Percentiles rank a stretch among this genome's conserved stretches.
These are phyloP conservation scores for Ceratocystis ficicola DNA, from an alignment of 2,329 filamentous ascomycete species.

Conservation along the genomic window DNA sequence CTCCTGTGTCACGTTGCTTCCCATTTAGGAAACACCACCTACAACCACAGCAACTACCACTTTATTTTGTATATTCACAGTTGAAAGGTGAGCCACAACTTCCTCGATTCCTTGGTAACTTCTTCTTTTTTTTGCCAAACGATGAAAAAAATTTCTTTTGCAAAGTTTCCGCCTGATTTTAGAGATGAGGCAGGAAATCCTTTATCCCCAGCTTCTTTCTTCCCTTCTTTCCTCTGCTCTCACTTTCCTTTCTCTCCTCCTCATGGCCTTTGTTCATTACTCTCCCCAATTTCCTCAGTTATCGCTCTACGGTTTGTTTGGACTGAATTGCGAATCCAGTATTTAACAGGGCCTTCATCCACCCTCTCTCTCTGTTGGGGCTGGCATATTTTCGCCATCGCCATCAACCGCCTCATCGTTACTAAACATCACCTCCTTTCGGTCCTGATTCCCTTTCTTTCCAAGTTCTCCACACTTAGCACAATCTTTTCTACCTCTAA, in stretches of 20 bases:
- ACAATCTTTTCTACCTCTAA: background rate
- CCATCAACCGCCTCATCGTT: background rate
- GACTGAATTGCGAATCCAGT: background rate
- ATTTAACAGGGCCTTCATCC: background rate
- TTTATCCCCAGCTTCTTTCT: background rate
- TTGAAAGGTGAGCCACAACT: slow-evolving; percentile 9
- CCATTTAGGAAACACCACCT: background rate
- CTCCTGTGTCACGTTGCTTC: background rate
- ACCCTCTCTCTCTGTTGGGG: background rate
- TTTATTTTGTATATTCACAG: background rate
- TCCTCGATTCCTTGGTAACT: background rate
- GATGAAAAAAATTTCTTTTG: background rate
- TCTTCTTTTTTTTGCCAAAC: background rate
- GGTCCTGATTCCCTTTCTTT: background rate
- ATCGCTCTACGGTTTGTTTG: background rate
- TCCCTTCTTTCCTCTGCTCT: background rate
- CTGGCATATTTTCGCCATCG: background rate
- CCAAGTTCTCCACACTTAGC: background rate
- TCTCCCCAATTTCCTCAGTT: background rate
- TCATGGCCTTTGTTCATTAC: background rate
- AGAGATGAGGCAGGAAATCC: background rate
- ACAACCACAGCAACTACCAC: background rate
- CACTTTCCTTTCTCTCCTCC: background rate
- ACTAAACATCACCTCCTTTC: background rate
- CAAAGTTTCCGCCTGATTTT: background rate